Percentiles rank a stretch among this genome's conserved stretches.
phyloP scores from a whole-genome alignment of 495 filamentous ascomycete species.

The Xylaria castorea region DNA sequence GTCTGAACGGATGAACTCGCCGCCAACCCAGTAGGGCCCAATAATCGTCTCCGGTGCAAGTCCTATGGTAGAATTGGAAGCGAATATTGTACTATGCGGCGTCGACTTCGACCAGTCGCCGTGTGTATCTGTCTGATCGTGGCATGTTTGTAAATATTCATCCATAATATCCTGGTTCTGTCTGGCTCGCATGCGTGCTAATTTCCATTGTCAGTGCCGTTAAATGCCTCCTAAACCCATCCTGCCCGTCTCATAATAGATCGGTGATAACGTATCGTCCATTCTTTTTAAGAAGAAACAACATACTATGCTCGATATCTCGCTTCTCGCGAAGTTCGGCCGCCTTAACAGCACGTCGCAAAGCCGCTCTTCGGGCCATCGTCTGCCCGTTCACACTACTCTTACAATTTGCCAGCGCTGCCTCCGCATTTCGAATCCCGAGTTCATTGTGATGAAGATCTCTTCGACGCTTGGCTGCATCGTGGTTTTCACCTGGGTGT shows the following conservation, averaged over 20 bases:
- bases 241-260: not conserved
- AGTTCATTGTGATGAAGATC: slow-evolving; percentile 40
- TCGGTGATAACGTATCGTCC: not conserved
- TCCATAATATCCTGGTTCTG: slow-evolving; percentile 25
- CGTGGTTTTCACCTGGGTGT: slow-evolving; percentile 44
- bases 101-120: slow-evolving; percentile 42
- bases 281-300: slow-evolving; percentile 12
- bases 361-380: slow-evolving; percentile 35
- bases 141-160: slow-evolving; percentile 25
- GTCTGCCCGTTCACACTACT: slow-evolving; percentile 33
- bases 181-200: slow-evolving; percentile 29
- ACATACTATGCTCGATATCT: slow-evolving; percentile 50
- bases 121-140: slow-evolving; percentile 30
- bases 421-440: slow-evolving; percentile 39
- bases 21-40: slow-evolving; percentile 39
- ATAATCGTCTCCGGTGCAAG: slow-evolving; percentile 38
- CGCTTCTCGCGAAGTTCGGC: slow-evolving; percentile 53
- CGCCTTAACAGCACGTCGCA: slow-evolving; percentile 41
- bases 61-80: slow-evolving; percentile 30
- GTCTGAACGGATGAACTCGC: slow-evolving; percentile 52
- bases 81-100: slow-evolving; percentile 51
- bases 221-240: not conserved
- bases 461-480: slow-evolving; percentile 36
- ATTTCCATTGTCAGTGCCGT: not conserved
- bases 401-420: slow-evolving; percentile 39